Conservation (phyloP, 805 yeast species). For the Teunomyces lycoperdinae region DNA sequence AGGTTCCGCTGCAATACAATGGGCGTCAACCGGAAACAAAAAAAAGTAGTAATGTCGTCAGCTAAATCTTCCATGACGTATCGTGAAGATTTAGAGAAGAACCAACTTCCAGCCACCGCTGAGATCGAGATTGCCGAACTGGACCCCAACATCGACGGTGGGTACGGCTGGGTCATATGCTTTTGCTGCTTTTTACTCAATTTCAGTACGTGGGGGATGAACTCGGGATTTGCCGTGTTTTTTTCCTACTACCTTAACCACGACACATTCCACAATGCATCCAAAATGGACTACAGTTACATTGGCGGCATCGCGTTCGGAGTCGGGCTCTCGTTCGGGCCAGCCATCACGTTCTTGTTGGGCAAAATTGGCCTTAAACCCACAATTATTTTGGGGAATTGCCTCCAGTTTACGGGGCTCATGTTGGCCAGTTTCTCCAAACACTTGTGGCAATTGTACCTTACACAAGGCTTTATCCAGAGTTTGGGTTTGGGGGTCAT, state of each 20-base stretch:
- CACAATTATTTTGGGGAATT: constrained; percentile 17
- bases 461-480: constrained; percentile 23
- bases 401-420: constrained; percentile 18
- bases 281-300: constrained; percentile 21
- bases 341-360: constrained; percentile 16
- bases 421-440: constrained; percentile 20
- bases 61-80: neutral
- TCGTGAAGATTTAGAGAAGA: neutral
- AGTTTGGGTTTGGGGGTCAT: constrained; percentile 22
- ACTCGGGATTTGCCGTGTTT: constrained; percentile 23
- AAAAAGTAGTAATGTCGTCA: neutral
- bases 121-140: neutral
- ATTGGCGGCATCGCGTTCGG: constrained; percentile 25
- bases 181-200: constrained; percentile 18
- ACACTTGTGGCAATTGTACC: constrained; percentile 20
- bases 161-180: constrained; percentile 24
- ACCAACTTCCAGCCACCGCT: neutral
- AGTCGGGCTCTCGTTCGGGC: constrained; percentile 18
- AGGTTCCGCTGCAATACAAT: neutral
- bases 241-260: constrained; percentile 19
- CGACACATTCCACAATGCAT: constrained; percentile 17
- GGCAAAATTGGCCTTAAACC: constrained; percentile 16
- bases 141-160: constrained; percentile 16
- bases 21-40: neutral
- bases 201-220: constrained; percentile 26